Conservation (phyloP, 139 green algal species). For the Coccomyxa sp. region DNA sequence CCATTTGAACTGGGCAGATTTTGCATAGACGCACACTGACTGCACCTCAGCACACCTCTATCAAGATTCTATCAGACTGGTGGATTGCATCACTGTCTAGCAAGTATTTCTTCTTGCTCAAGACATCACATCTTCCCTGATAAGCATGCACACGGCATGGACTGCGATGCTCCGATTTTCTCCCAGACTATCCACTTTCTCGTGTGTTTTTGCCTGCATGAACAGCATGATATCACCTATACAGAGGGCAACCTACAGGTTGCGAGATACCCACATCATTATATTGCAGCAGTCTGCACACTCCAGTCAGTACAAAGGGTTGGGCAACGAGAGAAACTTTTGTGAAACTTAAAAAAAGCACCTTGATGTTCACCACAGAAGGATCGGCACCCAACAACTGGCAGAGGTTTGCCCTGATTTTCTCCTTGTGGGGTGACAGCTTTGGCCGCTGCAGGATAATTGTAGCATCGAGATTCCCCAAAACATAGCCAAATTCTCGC, state of each 20-base stretch:
- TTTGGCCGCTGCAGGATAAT: slow-evolving; percentile 97
- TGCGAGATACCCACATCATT: no score
- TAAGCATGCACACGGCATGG: slow-evolving; percentile 91
- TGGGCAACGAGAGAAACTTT: neutral
- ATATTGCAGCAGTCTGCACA: no score
- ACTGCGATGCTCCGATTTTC: slow-evolving; percentile 95
- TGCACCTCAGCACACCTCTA: no score
- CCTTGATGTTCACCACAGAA: slow-evolving; percentile 88
- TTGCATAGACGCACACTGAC: no score
- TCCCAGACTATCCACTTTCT: slow-evolving; percentile 97
- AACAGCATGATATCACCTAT: neutral
- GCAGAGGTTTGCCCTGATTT: slow-evolving; percentile 78
- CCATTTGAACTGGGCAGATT: no score
- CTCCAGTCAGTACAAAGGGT: neutral
- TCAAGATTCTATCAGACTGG: no score
- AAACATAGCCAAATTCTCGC: slow-evolving; percentile 73
- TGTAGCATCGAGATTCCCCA: slow-evolving; percentile 96
- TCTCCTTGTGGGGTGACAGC: slow-evolving; percentile 94
- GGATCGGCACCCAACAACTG: slow-evolving; percentile 66
- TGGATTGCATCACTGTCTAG: no score
- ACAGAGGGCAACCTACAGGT: no score
- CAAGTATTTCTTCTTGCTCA: neutral
- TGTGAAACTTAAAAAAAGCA: neutral
- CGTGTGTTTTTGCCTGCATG: slow-evolving; percentile 94
- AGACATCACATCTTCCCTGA: slow-evolving; percentile 24